A percentile compares a stretch with the other conserved stretches of the same genome.
phyloP scores from a whole-genome alignment of 495 filamentous ascomycete species.

The Lentithecium fluviatile region DNA sequence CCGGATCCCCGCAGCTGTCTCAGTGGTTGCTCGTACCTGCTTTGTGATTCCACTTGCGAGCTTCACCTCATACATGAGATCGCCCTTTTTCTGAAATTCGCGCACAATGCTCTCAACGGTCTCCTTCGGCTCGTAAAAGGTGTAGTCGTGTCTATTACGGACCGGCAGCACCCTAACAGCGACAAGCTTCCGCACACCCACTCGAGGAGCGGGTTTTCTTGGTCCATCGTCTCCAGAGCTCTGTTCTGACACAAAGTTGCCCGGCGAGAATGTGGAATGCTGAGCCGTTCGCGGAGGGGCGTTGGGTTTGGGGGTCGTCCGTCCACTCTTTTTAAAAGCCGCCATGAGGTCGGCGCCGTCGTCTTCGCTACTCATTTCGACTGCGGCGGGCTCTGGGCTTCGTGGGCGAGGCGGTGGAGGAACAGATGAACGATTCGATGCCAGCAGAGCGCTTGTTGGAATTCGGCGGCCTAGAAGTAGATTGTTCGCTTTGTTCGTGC shows the following conservation, averaged over 20 bases:
- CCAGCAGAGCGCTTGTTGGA: no score
- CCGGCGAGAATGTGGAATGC: conserved; percentile 17
- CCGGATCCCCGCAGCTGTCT: not conserved
- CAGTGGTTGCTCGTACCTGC: conserved; percentile 34
- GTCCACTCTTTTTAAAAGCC: conserved; percentile 10
- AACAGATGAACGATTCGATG: not conserved
- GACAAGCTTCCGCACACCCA: conserved; percentile 5
- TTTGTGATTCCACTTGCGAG: conserved; percentile 34
- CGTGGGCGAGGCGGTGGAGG: not conserved
- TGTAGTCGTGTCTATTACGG: conserved; percentile 23
- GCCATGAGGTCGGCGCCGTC: conserved; percentile 22
- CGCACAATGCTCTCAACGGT: conserved; percentile 33
- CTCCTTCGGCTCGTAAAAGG: conserved; percentile 31
- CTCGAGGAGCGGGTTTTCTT: not conserved
- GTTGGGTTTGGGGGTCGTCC: not conserved
- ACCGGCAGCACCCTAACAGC: conserved; percentile 23
- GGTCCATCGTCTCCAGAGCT: conserved; percentile 8
- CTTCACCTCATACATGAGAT: conserved; percentile 37
- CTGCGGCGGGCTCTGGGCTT: not conserved
- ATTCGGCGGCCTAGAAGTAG: no score
- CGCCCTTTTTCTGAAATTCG: conserved; percentile 21
- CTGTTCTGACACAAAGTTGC: conserved; percentile 17
- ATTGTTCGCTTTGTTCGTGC: no score
- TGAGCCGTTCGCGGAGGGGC: not conserved
- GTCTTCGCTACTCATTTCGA: conserved; percentile 25